Conservation (phyloP, 768 basidiomycete genomes). For the button mushroom (Agaricus bisporus) region DNA sequence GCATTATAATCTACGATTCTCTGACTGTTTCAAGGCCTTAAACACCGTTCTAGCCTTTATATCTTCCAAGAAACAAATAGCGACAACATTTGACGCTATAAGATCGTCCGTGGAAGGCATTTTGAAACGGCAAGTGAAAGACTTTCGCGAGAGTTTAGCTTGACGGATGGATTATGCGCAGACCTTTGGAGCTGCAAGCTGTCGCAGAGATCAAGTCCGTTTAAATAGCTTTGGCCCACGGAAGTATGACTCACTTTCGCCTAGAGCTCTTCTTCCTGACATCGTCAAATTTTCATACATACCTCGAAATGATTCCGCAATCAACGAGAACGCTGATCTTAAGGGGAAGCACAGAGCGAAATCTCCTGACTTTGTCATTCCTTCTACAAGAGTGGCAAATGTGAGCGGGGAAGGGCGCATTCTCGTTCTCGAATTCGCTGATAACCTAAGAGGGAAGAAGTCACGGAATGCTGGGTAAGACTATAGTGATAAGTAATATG, state of each 20-base stretch:
- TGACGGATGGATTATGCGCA: slow-evolving; percentile 21
- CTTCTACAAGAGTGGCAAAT: slow-evolving; percentile 36
- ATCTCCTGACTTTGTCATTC: slow-evolving; percentile 31
- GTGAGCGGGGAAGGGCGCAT: slow-evolving; percentile 28
- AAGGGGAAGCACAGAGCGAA: background rate
- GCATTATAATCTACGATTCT: background rate
- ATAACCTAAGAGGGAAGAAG: slow-evolving; percentile 29
- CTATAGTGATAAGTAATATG: background rate
- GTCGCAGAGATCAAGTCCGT: slow-evolving; percentile 81
- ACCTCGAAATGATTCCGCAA: slow-evolving; percentile 52
- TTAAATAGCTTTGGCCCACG: background rate
- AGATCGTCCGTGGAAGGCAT: slow-evolving; percentile 77
- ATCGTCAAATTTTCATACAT: slow-evolving; percentile 81
- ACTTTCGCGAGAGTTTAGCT: background rate
- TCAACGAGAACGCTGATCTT: slow-evolving; percentile 28
- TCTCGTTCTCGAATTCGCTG: slow-evolving; percentile 39
- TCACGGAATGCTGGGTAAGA: slow-evolving; percentile 23
- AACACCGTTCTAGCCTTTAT: slow-evolving; percentile 89
- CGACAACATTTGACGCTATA: slow-evolving; percentile 72
- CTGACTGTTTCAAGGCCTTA: slow-evolving; percentile 48
- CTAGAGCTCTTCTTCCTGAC: slow-evolving; percentile 75
- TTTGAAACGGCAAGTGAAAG: slow-evolving; percentile 55
- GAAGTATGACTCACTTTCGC: background rate
- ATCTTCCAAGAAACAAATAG: slow-evolving; percentile 73
- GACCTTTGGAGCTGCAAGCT: slow-evolving; percentile 70